phyloP scores from a whole-genome alignment of 2,329 filamentous ascomycete genomes.

The Byssoonygena ceratinophila region DNA sequence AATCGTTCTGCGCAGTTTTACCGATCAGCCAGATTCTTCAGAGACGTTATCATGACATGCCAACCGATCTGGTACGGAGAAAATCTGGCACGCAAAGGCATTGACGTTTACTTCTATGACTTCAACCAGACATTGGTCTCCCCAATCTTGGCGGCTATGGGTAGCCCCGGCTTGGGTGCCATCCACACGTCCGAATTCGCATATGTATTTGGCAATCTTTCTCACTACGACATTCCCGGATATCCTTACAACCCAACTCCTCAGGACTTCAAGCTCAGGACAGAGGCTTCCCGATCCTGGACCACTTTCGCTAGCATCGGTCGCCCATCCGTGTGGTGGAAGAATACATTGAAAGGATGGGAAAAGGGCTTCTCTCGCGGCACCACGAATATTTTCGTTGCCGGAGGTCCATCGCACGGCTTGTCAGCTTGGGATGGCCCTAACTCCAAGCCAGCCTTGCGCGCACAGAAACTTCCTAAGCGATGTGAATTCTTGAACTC shows the following conservation, averaged over 20 bases:
- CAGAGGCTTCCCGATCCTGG: slow-evolving; percentile 8
- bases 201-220: slow-evolving; percentile 43
- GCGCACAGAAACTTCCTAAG: slow-evolving; percentile 8
- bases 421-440: slow-evolving; percentile 5
- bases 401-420: slow-evolving; percentile 2
- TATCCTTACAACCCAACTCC: slow-evolving; percentile 2
- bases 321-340: not conserved
- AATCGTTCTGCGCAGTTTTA: slow-evolving; percentile 41
- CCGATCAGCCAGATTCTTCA: slow-evolving; percentile 40
- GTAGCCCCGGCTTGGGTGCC: slow-evolving; percentile 35
- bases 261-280: not conserved
- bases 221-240: slow-evolving; percentile 32
- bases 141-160: slow-evolving; percentile 31
- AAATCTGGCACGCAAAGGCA: slow-evolving; percentile 31
- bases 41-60: slow-evolving; percentile 45
- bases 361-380: slow-evolving; percentile 1
- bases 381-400: not conserved
- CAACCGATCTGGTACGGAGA: slow-evolving; percentile 37
- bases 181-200: slow-evolving; percentile 46
- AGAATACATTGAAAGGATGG: slow-evolving; percentile 4
- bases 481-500: slow-evolving; percentile 9
- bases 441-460: not conserved
- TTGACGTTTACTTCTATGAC: slow-evolving; percentile 41
- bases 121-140: slow-evolving; percentile 48
- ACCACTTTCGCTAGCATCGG: slow-evolving; percentile 6